Evolutionary conservation across 2,329 filamentous ascomycete genomes (phyloP).

Genomic region (Ophiostoma himal-ulmi): DNA sequence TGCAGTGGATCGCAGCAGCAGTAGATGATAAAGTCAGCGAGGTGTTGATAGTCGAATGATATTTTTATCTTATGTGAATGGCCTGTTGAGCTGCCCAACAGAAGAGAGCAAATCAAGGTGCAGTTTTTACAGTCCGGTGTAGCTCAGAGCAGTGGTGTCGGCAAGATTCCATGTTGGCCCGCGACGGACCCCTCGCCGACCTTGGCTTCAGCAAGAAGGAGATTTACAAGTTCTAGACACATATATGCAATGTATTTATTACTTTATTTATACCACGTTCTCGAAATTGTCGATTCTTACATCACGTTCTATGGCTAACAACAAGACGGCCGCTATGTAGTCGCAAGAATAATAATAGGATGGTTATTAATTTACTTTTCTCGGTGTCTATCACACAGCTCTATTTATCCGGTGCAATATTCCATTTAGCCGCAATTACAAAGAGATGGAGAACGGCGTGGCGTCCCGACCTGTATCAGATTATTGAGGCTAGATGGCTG

Average conservation of each 20-base stretch:
- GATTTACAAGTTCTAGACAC: not conserved
- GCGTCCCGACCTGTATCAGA: not conserved
- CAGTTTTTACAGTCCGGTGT: not conserved
- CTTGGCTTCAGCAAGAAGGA: slow-evolving; percentile 2
- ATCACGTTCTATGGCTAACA: too few relatives aligned
- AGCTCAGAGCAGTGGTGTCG: not conserved
- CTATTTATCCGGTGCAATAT: not conserved
- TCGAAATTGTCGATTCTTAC: too few relatives aligned
- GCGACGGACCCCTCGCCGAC: not conserved
- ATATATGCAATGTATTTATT: not conserved
- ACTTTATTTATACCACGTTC: not conserved
- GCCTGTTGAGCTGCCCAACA: too few relatives aligned
- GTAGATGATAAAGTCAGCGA: not conserved
- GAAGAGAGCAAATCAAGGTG: not conserved
- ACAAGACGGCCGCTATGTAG: not conserved
- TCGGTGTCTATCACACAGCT: not conserved
- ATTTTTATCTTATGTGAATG: not conserved
- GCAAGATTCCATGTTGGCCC: not conserved
- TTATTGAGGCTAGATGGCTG: not conserved
- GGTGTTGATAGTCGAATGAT: too few relatives aligned
- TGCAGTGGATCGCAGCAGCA: not conserved
- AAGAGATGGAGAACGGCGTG: not conserved
- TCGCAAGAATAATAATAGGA: not conserved
- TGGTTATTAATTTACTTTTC: not conserved
- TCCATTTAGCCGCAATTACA: not conserved